Evolutionary conservation across 495 filamentous ascomycete genomes (phyloP).

Genomic region (Podospora pseudoanserina): DNA sequence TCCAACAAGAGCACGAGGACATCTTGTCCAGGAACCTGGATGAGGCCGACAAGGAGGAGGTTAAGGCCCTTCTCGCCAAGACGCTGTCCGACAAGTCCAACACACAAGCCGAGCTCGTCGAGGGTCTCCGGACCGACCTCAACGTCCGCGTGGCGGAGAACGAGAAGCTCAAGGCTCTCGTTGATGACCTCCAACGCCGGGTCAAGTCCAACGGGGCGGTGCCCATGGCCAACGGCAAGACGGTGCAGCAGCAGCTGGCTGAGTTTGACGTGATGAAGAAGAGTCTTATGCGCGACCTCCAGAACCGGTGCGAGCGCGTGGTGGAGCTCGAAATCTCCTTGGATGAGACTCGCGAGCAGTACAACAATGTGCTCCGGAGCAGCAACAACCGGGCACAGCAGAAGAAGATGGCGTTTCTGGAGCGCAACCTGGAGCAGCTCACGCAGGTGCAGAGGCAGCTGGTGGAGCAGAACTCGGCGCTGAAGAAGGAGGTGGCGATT

Average conservation of each 20-base stretch:
- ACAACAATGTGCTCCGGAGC: slow-evolving; percentile 92
- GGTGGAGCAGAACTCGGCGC: slow-evolving; percentile 89
- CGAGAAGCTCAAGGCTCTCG: slow-evolving; percentile 63
- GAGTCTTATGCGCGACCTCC: slow-evolving; percentile 94
- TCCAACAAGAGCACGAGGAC: slow-evolving; percentile 79
- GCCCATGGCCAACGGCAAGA: slow-evolving; percentile 72
- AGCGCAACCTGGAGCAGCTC: slow-evolving; percentile 95
- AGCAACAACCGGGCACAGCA: slow-evolving; percentile 97
- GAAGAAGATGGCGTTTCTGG: slow-evolving; percentile 99
- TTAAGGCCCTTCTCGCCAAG: slow-evolving; percentile 74
- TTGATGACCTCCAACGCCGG: slow-evolving; percentile 72
- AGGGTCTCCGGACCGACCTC: slow-evolving; percentile 71
- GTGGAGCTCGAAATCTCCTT: slow-evolving; percentile 96
- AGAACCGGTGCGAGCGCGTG: slow-evolving; percentile 96
- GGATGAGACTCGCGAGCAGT: slow-evolving; percentile 95
- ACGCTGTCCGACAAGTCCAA: slow-evolving; percentile 70
- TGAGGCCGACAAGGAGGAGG: slow-evolving; percentile 74
- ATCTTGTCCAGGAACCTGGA: slow-evolving; percentile 74
- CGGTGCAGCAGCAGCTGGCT: slow-evolving; percentile 93
- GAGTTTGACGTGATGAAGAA: slow-evolving; percentile 99
- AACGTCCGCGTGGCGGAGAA: slow-evolving; percentile 71
- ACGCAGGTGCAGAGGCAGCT: slow-evolving; percentile 96
- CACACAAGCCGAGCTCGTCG: slow-evolving; percentile 61
- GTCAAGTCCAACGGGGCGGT: slow-evolving; percentile 55
- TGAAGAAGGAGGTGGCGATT: slow-evolving; percentile 99